Evolutionary conservation across 192 early-diverging fungal genomes (phyloP), one percentile per base, ranked within the genome.

Genomic region (Kickxella alabastrina): DNA sequence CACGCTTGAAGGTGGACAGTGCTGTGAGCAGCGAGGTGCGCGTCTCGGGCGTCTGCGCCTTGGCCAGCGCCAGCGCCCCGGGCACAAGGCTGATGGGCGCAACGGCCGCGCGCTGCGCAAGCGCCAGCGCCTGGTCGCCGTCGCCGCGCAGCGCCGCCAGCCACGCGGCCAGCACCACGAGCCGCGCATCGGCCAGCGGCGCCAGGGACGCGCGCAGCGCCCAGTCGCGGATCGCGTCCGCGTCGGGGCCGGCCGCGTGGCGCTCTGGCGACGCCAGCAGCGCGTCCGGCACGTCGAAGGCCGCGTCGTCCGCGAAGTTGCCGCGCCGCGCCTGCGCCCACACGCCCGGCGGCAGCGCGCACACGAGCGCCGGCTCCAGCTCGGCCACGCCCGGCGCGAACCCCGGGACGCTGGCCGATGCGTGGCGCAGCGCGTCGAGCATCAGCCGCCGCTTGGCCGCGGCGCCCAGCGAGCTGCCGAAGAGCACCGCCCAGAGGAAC

Each of bases 261-360:
- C 12, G 6, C 12, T 14, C 36, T n/a, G 24, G 35, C 0, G 19
- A 32, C 15, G 15, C 23, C 26, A 75, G 32, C 19, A 62, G 43
- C 26, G 41, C 43, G 42, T 75, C 72, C 1, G 72, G 26, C 1
- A 59, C 22, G 49, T 50, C 59, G 27, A 68, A 75, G 36, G 65
- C 48, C 38, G 72, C 41, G 43, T 63, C 51, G 26, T 48, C 57
- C 22, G 43, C 42, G 24, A 68, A 68, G 40, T 43, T 60, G 24
- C 72, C 72, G 3, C 10, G 21, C 13, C 27, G 13, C 18, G 44
- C 17, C 12, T 24, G 50, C n/a, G 6, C 15, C 71, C 65, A 59
- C 18, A 68, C 18, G 3, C 36, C 22, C 0, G 32, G 10, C 0
- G 72, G 72, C 18, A 75, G n/a, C 14, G 37, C 26, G 10, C 49